Evolutionary conservation across 2,329 filamentous ascomycete genomes (phyloP).

Genomic region (Botrytis squamosa): DNA sequence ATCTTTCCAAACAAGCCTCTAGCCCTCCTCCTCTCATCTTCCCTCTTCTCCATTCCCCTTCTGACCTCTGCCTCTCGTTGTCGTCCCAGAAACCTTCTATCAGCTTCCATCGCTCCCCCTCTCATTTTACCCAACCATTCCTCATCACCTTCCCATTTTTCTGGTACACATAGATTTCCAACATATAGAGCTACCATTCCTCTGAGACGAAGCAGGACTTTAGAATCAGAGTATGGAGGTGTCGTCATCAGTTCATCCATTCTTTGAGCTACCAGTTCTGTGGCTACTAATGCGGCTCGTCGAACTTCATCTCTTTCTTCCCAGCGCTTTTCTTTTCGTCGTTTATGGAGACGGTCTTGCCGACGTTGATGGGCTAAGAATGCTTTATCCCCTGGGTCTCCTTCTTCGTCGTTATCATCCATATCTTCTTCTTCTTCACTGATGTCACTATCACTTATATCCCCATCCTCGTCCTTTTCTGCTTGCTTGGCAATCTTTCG

Average conservation of each 20-base stretch:
- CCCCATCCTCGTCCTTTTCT: constrained; percentile 32
- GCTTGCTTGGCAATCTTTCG: constrained; percentile 41
- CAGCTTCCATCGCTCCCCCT: constrained; percentile 21
- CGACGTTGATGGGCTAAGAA: constrained; percentile 28
- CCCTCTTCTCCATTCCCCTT: constrained; percentile 28
- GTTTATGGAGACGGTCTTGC: constrained; percentile 21
- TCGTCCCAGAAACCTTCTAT: constrained; percentile 29
- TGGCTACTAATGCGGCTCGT: constrained; percentile 41
- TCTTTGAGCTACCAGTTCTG: constrained; percentile 61
- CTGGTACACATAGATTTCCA: constrained; percentile 60
- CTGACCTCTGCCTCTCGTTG: constrained; percentile 32
- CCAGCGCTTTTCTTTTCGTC: constrained; percentile 32
- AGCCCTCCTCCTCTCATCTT: constrained; percentile 42
- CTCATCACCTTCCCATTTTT: constrained; percentile 28
- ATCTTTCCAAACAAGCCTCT: constrained; percentile 43
- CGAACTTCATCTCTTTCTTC: constrained; percentile 36
- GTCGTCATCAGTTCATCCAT: constrained; percentile 71
- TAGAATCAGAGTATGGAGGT: constrained; percentile 67
- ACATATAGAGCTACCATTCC: constrained; percentile 75
- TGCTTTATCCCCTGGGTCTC: constrained; percentile 27
- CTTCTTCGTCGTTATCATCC: constrained; percentile 23
- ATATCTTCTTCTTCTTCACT: constrained; percentile 25
- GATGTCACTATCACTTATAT: constrained; percentile 25
- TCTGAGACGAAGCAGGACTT: constrained; percentile 66
- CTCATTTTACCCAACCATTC: constrained; percentile 25